Conservation (phyloP, 805 yeast genomes). For the Pichia phayaonensis region DNA sequence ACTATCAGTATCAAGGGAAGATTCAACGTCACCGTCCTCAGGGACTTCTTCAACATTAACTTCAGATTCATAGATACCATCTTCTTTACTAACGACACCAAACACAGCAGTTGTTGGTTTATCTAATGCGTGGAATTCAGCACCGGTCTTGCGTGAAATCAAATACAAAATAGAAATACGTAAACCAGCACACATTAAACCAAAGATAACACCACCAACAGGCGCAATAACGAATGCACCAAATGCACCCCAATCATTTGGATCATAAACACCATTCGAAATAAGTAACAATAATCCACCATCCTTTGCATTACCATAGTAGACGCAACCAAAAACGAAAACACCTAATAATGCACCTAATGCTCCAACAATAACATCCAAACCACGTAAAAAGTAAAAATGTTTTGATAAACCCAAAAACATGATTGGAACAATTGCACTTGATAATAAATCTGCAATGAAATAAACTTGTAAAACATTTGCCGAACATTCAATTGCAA, state of each 20-base stretch:
- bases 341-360: constrained; percentile 74
- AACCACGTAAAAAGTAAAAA: constrained; percentile 65
- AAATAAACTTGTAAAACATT: constrained; percentile 80
- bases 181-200: constrained; percentile 41
- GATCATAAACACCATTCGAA: constrained; percentile 70
- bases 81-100: constrained; percentile 12
- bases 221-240: constrained; percentile 94
- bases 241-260: constrained; percentile 86
- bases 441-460: constrained; percentile 84
- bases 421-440: constrained; percentile 78
- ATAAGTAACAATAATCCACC: constrained; percentile 73
- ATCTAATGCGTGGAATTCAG: constrained; percentile 39
- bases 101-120: constrained; percentile 21
- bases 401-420: constrained; percentile 66
- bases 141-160: constrained; percentile 30
- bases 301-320: constrained; percentile 60
- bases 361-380: constrained; percentile 80
- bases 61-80: constrained; percentile 9
- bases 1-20: constrained; percentile 2
- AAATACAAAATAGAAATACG: constrained; percentile 34
- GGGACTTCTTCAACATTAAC: constrained; percentile 6
- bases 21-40: constrained; percentile 8
- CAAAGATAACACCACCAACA: constrained; percentile 61
- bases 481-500: constrained; percentile 74
- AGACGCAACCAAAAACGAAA: constrained; percentile 76